Evolutionary conservation across 1,284 basidiomycete genomes (phyloP), one percentile per base, ranked within the genome.

Genomic region (Ustilago shanxiensis): DNA sequence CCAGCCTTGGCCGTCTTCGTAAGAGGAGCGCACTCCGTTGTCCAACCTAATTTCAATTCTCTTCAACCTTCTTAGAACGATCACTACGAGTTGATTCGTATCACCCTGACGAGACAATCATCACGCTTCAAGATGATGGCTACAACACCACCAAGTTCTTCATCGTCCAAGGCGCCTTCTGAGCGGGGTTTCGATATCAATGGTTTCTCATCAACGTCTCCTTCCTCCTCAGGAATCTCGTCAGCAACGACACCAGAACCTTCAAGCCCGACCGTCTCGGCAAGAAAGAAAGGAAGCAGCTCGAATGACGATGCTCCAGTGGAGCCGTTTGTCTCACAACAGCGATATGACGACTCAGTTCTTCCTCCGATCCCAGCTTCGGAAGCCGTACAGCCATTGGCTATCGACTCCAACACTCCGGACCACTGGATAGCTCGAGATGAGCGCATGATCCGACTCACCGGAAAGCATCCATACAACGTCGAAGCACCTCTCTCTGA

Each of bases 391-490:
- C 44, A 76, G 66, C 74, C 72, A 14, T 62, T 83, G 31, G 61
- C 77, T 8, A 65, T 58, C 20, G 82, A 84, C 50, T 52, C 77
- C 18, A 65, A 76, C 47, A 84, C 82, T 14, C 82, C 82, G 1
- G 82, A 84, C 45, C 56, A 70, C 56, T 81, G 80, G 80, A 78
- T 84, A 41, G 60, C 79, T 16, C 67, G 81, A 20, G 79, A 82
- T 49, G 79, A 79, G 53, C 77, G 80, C 53, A 60, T 81, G 74
- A 74, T 82, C 41, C 72, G 73, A 10, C 67, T 79, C 9, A 81
- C 73, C 2, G 77, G 77, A 41, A 79, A 86, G 79, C 91, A 91
- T 80, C 91, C 91, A 0, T 90, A 90, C 87, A 92, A 91, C 78
- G 81, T 83, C 52, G 91, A 92, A 82, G 87, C 90, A 0, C 87